Percentiles rank a stretch among this genome's conserved stretches.
phyloP scores from a whole-genome alignment of 768 basidiomycete species.

The Boletus tylopilopsis region DNA sequence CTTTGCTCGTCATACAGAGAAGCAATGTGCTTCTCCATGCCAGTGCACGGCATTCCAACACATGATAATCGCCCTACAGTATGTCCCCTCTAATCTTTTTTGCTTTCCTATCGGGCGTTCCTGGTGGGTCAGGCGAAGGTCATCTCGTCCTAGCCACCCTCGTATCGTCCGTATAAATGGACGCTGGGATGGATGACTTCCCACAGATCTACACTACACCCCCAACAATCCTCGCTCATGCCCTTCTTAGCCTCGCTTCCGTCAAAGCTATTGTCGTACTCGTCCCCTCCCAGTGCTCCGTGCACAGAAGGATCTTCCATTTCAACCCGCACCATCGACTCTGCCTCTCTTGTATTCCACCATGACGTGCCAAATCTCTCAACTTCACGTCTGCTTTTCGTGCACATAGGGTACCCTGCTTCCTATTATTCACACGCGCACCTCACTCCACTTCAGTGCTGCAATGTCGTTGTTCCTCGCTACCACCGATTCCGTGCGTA shows the following conservation, averaged over 20 bases:
- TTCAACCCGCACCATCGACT: slow-evolving; percentile 18
- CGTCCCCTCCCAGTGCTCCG: slow-evolving; percentile 5
- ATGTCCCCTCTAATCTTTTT: slow-evolving; percentile 23
- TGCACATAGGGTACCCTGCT: slow-evolving; percentile 61
- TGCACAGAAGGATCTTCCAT: slow-evolving; percentile 21
- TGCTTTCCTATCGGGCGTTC: slow-evolving; percentile 15
- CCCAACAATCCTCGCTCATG: slow-evolving; percentile 16
- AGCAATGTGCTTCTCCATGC: slow-evolving; percentile 27
- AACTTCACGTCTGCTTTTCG: slow-evolving; percentile 51
- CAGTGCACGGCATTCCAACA: slow-evolving; percentile 18
- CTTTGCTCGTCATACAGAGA: slow-evolving; percentile 12
- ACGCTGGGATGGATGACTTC: neutral
- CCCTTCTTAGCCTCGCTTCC: slow-evolving; percentile 7
- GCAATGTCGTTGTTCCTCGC: slow-evolving; percentile 80
- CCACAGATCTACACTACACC: neutral
- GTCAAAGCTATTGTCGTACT: slow-evolving; percentile 6
- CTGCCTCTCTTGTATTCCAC: slow-evolving; percentile 21
- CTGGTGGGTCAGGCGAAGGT: slow-evolving; percentile 15
- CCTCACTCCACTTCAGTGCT: slow-evolving; percentile 45
- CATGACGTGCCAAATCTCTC: slow-evolving; percentile 37
- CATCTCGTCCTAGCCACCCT: slow-evolving; percentile 19
- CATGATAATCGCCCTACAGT: slow-evolving; percentile 27
- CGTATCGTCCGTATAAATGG: slow-evolving; percentile 27
- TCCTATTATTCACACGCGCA: neutral
- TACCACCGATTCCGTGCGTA: slow-evolving; percentile 76